Evolutionary conservation across 148 eudicot genomes (phyloP).

Genomic region (Mesembryanthemum crystallinum): DNA sequence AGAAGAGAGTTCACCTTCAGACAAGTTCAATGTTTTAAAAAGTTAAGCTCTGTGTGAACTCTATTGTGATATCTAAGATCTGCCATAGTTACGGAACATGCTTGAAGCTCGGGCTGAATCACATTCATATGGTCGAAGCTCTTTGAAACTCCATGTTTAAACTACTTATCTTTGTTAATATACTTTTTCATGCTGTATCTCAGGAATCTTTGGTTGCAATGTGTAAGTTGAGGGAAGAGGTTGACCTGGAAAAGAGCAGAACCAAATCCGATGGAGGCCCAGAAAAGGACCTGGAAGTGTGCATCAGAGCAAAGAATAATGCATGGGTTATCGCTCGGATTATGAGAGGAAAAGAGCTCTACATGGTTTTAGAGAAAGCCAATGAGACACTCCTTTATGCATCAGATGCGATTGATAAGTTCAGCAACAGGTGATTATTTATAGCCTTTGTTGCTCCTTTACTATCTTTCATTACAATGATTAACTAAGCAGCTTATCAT

Average conservation of each 20-base stretch:
- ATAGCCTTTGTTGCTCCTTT: neutral
- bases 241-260: slow-evolving; percentile 74
- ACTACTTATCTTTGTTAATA: neutral
- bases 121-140: neutral
- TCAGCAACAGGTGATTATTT: slow-evolving; percentile 68
- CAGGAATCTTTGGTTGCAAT: slow-evolving; percentile 91
- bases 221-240: slow-evolving; percentile 78
- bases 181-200: slow-evolving; percentile 1
- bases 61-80: neutral
- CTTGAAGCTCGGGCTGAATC: neutral
- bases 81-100: neutral
- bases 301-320: slow-evolving; percentile 86
- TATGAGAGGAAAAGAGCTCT: slow-evolving; percentile 84
- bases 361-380: slow-evolving; percentile 89
- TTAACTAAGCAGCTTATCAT: too few species aligned
- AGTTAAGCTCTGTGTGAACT: neutral
- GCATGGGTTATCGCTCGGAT: slow-evolving; percentile 88
- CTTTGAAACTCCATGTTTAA: too few species aligned
- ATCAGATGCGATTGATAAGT: slow-evolving; percentile 82
- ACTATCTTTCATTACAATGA: neutral
- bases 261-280: slow-evolving; percentile 42
- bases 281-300: slow-evolving; percentile 80
- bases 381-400: slow-evolving; percentile 93
- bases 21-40: neutral
- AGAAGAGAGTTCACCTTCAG: too few species aligned